Evolutionary conservation across 352 stramenopile genomes (phyloP).

Genomic region (Pythium periplocum): DNA sequence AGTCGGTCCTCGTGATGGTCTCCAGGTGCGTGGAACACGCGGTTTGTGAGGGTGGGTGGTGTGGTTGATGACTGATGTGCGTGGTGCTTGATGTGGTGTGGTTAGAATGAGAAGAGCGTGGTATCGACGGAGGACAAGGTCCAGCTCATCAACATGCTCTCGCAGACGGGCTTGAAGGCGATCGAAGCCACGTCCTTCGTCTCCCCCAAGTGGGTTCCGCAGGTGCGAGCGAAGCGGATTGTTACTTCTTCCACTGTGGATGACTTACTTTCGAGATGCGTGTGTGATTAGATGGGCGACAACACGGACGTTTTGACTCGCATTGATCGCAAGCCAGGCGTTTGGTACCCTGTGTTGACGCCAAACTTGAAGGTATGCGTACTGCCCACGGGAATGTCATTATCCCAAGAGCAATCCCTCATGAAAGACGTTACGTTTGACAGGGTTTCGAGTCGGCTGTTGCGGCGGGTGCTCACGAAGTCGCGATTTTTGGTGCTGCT

Average conservation of each 20-base stretch:
- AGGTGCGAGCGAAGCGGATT: slow-evolving; percentile 30
- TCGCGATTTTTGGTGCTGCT: slow-evolving; percentile 95
- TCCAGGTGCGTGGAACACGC: slow-evolving; percentile 47
- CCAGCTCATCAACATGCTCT: slow-evolving; percentile 88
- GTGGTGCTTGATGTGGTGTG: background rate
- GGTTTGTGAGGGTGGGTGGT: too few relatives aligned
- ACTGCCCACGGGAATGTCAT: too few relatives aligned
- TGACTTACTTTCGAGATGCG: slow-evolving; percentile 4
- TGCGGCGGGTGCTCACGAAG: slow-evolving; percentile 83
- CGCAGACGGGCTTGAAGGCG: slow-evolving; percentile 76
- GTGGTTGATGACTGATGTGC: too few relatives aligned
- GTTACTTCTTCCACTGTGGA: slow-evolving; percentile 1
- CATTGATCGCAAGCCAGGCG: slow-evolving; percentile 70
- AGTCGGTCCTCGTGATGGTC: slow-evolving; percentile 93
- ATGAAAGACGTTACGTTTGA: background rate
- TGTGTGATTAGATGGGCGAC: slow-evolving; percentile 88
- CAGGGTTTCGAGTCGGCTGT: slow-evolving; percentile 87
- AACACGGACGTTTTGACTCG: slow-evolving; percentile 82
- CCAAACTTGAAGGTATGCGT: slow-evolving; percentile 88
- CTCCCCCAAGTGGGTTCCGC: slow-evolving; percentile 95
- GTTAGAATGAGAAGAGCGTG: slow-evolving; percentile 88
- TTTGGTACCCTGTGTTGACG: slow-evolving; percentile 90
- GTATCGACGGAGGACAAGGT: slow-evolving; percentile 91
- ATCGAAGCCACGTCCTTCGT: slow-evolving; percentile 96
- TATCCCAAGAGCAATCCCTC: too few relatives aligned